Conservation (phyloP, 306 rosid genomes). For the Elaeagnus macrophylla region DNA sequence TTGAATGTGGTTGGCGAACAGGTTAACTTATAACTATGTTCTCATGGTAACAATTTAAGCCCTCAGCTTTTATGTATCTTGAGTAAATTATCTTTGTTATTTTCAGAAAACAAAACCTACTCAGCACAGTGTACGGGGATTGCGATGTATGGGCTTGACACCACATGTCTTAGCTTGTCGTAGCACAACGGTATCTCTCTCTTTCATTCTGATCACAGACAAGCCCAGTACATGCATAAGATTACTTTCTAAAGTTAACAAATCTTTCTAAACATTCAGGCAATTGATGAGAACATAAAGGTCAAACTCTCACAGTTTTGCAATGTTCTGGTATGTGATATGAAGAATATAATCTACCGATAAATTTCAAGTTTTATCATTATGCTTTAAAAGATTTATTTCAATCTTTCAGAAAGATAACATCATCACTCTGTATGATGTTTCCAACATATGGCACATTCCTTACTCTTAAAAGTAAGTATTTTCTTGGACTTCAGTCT, state of each 20-base stretch:
- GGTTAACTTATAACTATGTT: conserved; percentile 11
- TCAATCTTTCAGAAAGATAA: conserved; percentile 50
- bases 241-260: conserved; percentile 11
- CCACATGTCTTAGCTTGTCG: conserved; percentile 47
- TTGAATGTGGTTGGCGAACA: conserved; percentile 46
- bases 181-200: conserved; percentile 32
- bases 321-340: conserved; percentile 70
- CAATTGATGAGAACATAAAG: conserved; percentile 68
- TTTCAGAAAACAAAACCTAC: conserved; percentile 48
- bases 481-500: background rate
- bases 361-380: conserved; percentile 5
- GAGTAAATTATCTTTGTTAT: conserved; percentile 7
- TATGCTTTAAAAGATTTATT: conserved; percentile 3
- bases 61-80: conserved; percentile 13
- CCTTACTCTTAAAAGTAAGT: conserved; percentile 83
- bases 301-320: conserved; percentile 81
- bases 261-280: conserved; percentile 35
- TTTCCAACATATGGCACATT: conserved; percentile 94
- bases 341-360: background rate
- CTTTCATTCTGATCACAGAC: background rate
- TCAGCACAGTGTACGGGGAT: conserved; percentile 44
- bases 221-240: background rate
- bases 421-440: conserved; percentile 79
- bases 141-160: conserved; percentile 36
- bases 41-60: background rate